Base-by-base conservation (phyloP, 257 asterid genomes). In the Ocimum tenuiflorum region DNA sequence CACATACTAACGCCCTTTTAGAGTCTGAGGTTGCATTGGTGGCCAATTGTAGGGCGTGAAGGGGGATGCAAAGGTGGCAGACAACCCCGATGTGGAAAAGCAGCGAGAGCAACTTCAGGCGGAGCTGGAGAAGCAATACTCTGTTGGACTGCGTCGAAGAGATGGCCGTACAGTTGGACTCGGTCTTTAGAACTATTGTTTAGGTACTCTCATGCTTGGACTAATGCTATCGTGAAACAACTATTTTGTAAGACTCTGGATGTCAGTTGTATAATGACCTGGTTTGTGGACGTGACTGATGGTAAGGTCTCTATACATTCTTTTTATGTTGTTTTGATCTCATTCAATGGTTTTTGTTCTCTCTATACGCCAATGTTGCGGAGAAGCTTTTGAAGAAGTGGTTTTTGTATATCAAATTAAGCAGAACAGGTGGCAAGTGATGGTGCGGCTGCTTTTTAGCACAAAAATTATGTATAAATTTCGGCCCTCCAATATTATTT, bases 21-120 rank as follows among this genome's bases (percentile, higher is more conserved):
- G 99, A 92, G 95, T 90, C 96, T 94, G 97, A 94, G 91, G 90
- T 82, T 94, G 96, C 89, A 27, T 83, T 88, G 98, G 95, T 87
- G 87, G 95, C 96, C 91, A 82, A 83, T 84, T 94, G 96, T 86
- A 94, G 99, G 99, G 99, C 59, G 95, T 90, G 87, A 94, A 90
- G 81, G 92, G 92, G 75, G 88, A 90, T 0, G 43, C 79, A 15
- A 82, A 74, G 29, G 86, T 70, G 74, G 97, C 85, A 67, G 68
- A 24, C 79, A 72, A 78, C 68, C 87, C 79, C 52, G 85, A 81
- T 38, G 79, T 73, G 58, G 97, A 94, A 83, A 90, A 83, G 81
- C 89, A 90, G 69, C 83, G 75, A 72, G 98, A 90, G 75, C 88
- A 88, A 78, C 95, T 94, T 59, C 97, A 94, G 84, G 33, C 85